phyloP scores from a whole-genome alignment of 2,329 filamentous ascomycete species.

The Apiospora pterosperma region DNA sequence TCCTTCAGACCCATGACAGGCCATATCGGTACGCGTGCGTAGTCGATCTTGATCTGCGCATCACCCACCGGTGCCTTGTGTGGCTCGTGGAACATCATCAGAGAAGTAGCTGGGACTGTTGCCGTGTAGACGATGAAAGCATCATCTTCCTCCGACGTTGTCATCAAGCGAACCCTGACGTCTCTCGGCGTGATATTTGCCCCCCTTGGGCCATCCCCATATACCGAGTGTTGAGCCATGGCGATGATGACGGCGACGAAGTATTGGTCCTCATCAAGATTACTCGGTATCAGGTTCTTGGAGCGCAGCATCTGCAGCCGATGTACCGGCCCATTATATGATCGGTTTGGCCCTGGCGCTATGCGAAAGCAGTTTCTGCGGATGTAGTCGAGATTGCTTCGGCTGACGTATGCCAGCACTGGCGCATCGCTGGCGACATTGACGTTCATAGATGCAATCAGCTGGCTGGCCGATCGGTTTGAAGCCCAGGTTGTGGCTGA shows the following conservation, averaged over 20 bases:
- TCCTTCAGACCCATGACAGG: conserved; percentile 53
- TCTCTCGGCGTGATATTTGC: conserved; percentile 30
- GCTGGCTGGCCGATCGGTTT: conserved; percentile 27
- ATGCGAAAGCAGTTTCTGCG: conserved; percentile 47
- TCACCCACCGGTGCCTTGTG: conserved; percentile 32
- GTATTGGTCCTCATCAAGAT: conserved; percentile 49
- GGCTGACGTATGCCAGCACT: conserved; percentile 46
- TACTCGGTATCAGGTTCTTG: conserved; percentile 43
- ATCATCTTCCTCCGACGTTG: conserved; percentile 41
- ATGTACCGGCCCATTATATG: conserved; percentile 44
- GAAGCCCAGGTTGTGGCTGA: conserved; percentile 30
- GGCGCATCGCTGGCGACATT: conserved; percentile 26
- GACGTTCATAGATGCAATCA: conserved; percentile 17
- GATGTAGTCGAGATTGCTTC: conserved; percentile 41
- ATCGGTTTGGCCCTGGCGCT: conserved; percentile 33
- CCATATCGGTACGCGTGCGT: conserved; percentile 49
- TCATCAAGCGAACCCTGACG: conserved; percentile 47
- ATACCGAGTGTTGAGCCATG: conserved; percentile 56
- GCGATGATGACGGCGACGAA: conserved; percentile 50
- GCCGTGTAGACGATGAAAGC: conserved; percentile 53
- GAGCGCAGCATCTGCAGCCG: conserved; percentile 44
- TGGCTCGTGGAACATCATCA: conserved; percentile 49
- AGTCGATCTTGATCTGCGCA: conserved; percentile 42
- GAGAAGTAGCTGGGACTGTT: conserved; percentile 43
- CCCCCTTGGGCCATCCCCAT: conserved; percentile 24